phyloP scores from a whole-genome alignment of 129 eudicot species.

The Saussurea involucrata region DNA sequence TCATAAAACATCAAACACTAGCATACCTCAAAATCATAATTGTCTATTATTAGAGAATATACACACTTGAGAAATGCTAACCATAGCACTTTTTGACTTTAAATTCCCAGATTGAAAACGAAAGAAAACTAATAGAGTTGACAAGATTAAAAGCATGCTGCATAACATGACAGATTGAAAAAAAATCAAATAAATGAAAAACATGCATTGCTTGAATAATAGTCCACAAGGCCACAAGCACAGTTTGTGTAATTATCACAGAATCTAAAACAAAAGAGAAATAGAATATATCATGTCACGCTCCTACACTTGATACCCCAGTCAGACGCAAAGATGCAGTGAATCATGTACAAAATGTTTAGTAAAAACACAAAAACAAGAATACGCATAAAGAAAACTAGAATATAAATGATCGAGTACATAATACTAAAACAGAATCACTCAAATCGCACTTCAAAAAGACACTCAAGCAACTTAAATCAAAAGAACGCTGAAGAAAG shows the following conservation, averaged over 20 bases:
- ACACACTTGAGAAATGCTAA: not conserved
- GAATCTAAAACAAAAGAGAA: not conserved
- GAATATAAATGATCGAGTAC: not conserved
- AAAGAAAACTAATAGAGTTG: no score
- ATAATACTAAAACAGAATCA: not conserved
- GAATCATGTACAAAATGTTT: not conserved
- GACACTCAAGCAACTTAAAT: conserved; percentile 6
- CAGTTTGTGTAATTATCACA: not conserved
- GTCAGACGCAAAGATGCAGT: not conserved
- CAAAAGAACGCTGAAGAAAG: not conserved
- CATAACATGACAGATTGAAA: not conserved
- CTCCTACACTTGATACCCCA: not conserved
- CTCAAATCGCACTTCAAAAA: conserved; percentile 5
- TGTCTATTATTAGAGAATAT: not conserved
- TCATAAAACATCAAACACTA: conserved; percentile 2
- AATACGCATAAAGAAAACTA: not conserved
- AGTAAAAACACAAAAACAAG: conserved; percentile 11
- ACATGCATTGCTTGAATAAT: conserved; percentile 11
- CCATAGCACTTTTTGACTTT: not conserved
- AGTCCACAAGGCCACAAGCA: not conserved
- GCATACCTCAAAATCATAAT: not conserved
- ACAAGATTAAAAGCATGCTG: not conserved
- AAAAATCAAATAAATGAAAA: not conserved
- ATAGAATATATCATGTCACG: not conserved
- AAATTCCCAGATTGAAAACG: no score